Evolutionary conservation across 2,329 filamentous ascomycete species (phyloP), one percentile per base, ranked within the genome.

Genomic region (Hypoxylon sp.): DNA sequence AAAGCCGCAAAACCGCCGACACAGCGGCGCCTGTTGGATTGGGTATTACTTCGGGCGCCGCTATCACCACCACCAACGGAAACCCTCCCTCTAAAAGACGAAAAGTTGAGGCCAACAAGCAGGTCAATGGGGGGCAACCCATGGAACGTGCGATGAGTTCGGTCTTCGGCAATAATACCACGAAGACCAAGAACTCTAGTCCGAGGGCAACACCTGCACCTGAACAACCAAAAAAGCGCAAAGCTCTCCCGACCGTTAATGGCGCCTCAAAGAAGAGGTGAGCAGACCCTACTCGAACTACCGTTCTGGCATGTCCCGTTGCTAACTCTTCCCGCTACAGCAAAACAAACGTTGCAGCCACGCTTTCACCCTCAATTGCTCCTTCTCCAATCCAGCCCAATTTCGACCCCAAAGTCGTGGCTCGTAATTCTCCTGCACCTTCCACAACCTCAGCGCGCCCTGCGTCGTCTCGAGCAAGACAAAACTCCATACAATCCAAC

Each of bases 191-290:
- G 77, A 84, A 80, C 5, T 83, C 84, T 27, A 96, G 89, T 68
- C 91, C 91, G 0, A 81, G 88, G 73, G 90, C 88, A 65, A 93
- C 91, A 8, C 89, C 91, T 29, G 86, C 82, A 9, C 86, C 86
- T 1, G 91, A 93, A 56, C 73, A 83, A 30, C 90, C 90, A 62
- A 95, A 94, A 81, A 93, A 86, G 81, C 88, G 79, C 80, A 94
- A 85, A 84, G 91, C 81, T 69, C 82, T 85, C 64, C 88, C 81
- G 63, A 85, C 87, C 1, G 86, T 87, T 3, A 92, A 92, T 70
- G 85, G 88, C n/a, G 88, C 88, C 70, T 78, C 88, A 29, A 94
- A 95, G 81, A 97, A 94, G 81, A 95, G 89, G 91, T 92, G 84
- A 74, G 84, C 81, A 55, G 21, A 48, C 21, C 48, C 29, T 60